Evolutionary conservation across 305 asterid species (phyloP), one percentile per base, ranked within the genome.

Genomic region (Solanum hybrid): DNA sequence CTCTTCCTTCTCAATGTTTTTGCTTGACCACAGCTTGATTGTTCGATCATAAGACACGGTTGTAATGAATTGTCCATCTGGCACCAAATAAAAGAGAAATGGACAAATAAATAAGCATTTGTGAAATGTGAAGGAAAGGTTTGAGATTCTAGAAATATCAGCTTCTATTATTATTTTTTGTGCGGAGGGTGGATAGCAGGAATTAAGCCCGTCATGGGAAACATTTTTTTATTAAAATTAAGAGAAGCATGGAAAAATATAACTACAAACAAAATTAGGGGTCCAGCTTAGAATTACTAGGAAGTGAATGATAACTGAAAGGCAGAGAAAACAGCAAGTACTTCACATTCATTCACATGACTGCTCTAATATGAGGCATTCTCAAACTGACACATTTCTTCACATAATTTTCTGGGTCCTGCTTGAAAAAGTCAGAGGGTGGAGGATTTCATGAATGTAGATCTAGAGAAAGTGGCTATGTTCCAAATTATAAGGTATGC

Each of bases 41-140:
- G 99, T 95, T 24, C 99, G 96, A 92, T 97, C 99, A 74, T 96
- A 98, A 39, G 99, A 97, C 88, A 97, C 98, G 7, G 99, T 96
- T 26, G 94, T 95, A 87, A 97, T 89, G 90, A 74, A 89, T 79
- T 94, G 98, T 46, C 99, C 99, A 94, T 96, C 99, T 97, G 93
- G 93, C 91, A 89, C 87, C 69, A 79, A 64, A 76, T 39, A 51
- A 86, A 83, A 76, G 35, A 67, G 34, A 36, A 67, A 64, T 73
- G 4, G 74, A 74, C 73, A 46, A 61, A 5, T 78, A 46, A 61
- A 5, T 78, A 31, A 89, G 74, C 87, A 83, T 83, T 42, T 28
- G 20, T 31, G 18, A 42, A 28, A 40, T 42, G 69, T 40, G 37
- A 82, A 82, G 14, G 3, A 82, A 82, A 42, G 37, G 24, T 40